These are phyloP conservation scores for Phytopythium vexans DNA, from an alignment of 352 stramenopile species.

Conservation along the genomic window DNA sequence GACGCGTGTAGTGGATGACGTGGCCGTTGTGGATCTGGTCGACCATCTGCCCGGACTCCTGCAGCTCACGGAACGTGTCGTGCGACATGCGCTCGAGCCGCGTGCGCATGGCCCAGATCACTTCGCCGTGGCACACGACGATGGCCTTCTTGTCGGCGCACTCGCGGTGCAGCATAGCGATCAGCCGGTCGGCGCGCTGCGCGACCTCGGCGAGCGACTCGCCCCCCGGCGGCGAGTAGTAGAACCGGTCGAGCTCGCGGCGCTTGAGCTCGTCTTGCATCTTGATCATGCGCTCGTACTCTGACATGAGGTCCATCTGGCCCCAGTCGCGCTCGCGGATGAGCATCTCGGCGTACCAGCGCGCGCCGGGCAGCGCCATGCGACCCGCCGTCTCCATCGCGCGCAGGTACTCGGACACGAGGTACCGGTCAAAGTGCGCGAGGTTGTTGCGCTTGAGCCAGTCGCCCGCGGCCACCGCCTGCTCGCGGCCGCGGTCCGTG, in stretches of 20 bases:
- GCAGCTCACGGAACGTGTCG: slow-evolving; percentile 83
- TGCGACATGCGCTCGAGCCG: slow-evolving; percentile 86
- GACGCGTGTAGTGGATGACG: slow-evolving; percentile 85
- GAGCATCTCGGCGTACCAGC: slow-evolving; percentile 88
- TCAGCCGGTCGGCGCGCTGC: slow-evolving; percentile 74
- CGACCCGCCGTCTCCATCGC: slow-evolving; percentile 84
- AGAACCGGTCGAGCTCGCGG: slow-evolving; percentile 82
- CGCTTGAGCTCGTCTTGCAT: slow-evolving; percentile 87
- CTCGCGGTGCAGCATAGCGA: slow-evolving; percentile 79
- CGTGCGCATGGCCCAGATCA: slow-evolving; percentile 89
- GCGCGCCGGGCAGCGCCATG: slow-evolving; percentile 63
- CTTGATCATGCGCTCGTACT: slow-evolving; percentile 83
- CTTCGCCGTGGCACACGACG: slow-evolving; percentile 85
- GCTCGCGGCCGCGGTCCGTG: slow-evolving; percentile 73
- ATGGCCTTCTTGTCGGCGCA: slow-evolving; percentile 76
- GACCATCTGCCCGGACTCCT: slow-evolving; percentile 81
- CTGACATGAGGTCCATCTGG: slow-evolving; percentile 88
- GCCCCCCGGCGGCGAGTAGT: slow-evolving; percentile 80
- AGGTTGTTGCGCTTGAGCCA: slow-evolving; percentile 82
- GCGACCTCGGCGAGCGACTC: slow-evolving; percentile 82
- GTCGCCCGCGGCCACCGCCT: slow-evolving; percentile 71
- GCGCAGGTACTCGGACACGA: slow-evolving; percentile 86
- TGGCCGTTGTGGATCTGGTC: slow-evolving; percentile 90
- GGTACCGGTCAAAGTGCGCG: slow-evolving; percentile 78
- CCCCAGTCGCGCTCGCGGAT: slow-evolving; percentile 88